These are phyloP conservation scores for Sporothrix sp. DNA, from an alignment of 2,329 filamentous ascomycete genomes.

Conservation along the genomic window DNA sequence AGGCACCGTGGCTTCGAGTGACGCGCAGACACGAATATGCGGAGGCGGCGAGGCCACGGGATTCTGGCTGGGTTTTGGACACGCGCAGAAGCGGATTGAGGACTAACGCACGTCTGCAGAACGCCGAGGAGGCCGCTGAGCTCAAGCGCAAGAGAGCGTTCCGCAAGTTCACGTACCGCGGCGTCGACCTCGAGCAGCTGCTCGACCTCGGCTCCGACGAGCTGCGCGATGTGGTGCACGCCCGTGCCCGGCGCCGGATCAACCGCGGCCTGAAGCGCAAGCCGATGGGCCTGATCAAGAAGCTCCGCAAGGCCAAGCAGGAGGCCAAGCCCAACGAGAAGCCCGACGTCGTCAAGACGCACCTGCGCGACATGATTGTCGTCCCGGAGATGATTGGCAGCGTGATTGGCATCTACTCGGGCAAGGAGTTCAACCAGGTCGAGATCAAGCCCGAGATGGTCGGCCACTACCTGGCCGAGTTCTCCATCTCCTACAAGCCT, in stretches of 20 bases:
- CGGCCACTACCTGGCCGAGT: conserved; percentile 97
- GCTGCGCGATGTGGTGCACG: conserved; percentile 98
- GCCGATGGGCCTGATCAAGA: conserved; percentile 99
- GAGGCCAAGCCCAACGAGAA: conserved; percentile 99
- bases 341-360: conserved; percentile 98
- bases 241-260: conserved; percentile 95
- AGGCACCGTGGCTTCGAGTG: not conserved
- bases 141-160: conserved; percentile 99
- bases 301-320: conserved; percentile 99
- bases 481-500: conserved; percentile 99
- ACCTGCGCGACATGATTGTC: conserved; percentile 99
- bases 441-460: conserved; percentile 99
- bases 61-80: too few species aligned
- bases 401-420: conserved; percentile 98
- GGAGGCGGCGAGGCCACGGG: too few species aligned
- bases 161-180: conserved; percentile 99
- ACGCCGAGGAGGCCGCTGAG: conserved; percentile 70
- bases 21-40: too few species aligned
- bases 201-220: conserved; percentile 97
- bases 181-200: conserved; percentile 99
- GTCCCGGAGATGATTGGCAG: conserved; percentile 99
- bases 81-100: too few species aligned
- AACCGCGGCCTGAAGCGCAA: conserved; percentile 99
- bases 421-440: conserved; percentile 99
- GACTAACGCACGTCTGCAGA: conserved; percentile 8